Base-by-base conservation (phyloP, 2,329 filamentous ascomycete genomes). In the Leptosphaerulina australis region DNA sequence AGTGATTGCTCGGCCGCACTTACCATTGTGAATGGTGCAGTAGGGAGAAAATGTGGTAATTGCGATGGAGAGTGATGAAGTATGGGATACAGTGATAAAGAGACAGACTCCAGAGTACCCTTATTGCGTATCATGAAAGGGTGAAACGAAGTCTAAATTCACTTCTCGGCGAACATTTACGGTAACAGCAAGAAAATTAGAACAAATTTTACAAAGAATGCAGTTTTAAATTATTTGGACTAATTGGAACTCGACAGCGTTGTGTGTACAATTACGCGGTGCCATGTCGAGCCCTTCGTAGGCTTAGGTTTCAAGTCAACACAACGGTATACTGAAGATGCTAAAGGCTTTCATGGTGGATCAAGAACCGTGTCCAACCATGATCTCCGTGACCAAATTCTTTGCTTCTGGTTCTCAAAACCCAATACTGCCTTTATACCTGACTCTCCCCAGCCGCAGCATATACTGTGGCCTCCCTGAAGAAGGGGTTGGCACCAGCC, bases 391-490 rank as follows among this genome's bases (percentile, higher is more conserved):
- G 34, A 11, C 18, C 34, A 37, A 17, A 3, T 4, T 17, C 15
- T 11, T 5, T 35, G 8, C 18, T 35, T 5, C 8, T 15, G 5
- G 17, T 18, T 20, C 33, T 12, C 22, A 12, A 3, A 22, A 17
- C 15, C 33, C 18, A 22, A 12, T n/a, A 12, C 1, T 5, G 1
- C n/a, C 18, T 26, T 17, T 25, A 47, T 9, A 17, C 5, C 12
- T 34, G 24, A 10, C 17, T 9, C 3, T 14, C 10, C 8, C 8
- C 36, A 29, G 15, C 5, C 10, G 10, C 14, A 11, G 41, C 41
- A 6, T 51, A 46, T 1, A 21, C 30, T 14, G 3, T 31, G 8
- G 30, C 31, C 36, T 46, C 36, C 4, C 43, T 20, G 41, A 51
- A 47, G 21, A 57, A 53, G 1, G 34, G 21, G 9, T 39, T 22